Conservation (phyloP, 495 filamentous ascomycete species). For the Penicillium tannophilum region DNA sequence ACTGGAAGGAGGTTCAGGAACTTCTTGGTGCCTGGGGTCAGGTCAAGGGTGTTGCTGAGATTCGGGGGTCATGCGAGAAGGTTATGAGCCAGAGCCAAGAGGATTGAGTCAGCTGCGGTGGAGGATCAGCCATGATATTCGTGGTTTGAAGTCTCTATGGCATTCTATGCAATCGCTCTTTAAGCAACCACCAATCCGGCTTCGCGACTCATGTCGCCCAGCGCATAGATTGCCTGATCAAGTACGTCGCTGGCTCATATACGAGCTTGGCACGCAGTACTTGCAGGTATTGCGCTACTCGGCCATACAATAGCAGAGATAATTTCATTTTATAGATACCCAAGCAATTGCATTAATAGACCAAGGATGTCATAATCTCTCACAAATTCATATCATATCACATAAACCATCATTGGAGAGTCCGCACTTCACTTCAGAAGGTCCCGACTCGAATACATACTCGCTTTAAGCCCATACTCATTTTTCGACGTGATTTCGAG, state of each 20-base stretch:
- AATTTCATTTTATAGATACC: conserved; percentile 10
- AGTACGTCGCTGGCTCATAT: not conserved
- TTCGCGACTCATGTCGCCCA: not conserved
- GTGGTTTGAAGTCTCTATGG: not conserved
- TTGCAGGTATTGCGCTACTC: not conserved
- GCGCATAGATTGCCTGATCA: not conserved
- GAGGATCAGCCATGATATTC: not conserved
- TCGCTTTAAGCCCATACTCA: conserved; percentile 65
- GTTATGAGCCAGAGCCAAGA: conserved; percentile 43
- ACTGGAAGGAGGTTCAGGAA: conserved; percentile 37
- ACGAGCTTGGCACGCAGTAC: not conserved
- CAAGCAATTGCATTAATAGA: conserved; percentile 8
- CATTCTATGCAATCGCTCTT: not conserved
- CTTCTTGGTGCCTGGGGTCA: conserved; percentile 57
- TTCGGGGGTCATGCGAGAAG: conserved; percentile 60
- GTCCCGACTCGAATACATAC: conserved; percentile 48
- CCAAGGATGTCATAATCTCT: conserved; percentile 1
- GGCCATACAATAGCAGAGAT: not conserved
- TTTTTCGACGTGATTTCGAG: conserved; percentile 68
- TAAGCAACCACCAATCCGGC: conserved; percentile 1
- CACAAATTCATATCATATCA: conserved; percentile 1
- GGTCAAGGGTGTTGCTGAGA: conserved; percentile 62
- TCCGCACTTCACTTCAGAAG: conserved; percentile 15
- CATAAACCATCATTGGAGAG: not conserved
- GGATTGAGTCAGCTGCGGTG: conserved; percentile 25